Evolutionary conservation across 345 rosid genomes (phyloP), one percentile per base, ranked within the genome.

Genomic region (Lepidium sativum): DNA sequence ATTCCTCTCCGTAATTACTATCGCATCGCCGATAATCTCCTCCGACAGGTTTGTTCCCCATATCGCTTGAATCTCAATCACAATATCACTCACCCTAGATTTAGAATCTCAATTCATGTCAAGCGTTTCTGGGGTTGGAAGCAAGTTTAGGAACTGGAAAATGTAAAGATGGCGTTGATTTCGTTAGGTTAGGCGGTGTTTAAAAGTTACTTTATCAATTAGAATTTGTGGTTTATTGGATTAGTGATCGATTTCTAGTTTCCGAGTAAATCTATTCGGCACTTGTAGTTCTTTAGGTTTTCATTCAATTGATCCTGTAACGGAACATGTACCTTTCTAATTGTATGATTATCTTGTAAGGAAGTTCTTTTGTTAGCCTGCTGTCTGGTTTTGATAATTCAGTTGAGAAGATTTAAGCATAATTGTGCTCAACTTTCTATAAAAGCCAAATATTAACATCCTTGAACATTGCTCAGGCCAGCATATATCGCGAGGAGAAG

Each of bases 11-110:
- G 83, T 23, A 73, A 83, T 63, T 88, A 89, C 73, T 84, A 87
- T 43, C 80, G 97, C 53, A 92, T 86, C 77, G 97, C 97, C 67
- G 96, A 92, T 78, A 84, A 86, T 77, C 94, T 92, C 59, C 94
- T 89, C 70, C 79, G 86, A 15, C 97, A 89, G 98, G 98, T 84
- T 35, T 20, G 41, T 23, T 54, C 16, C 20, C 32, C 27, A 62
- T 47, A 6, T 48, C 60, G 33, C 16, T 65, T 37, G 20, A 51
- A 17, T 58, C 61, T 29, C n/a, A 7, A 10, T 58, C n/a, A n/a
- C n/a, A n/a, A n/a, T n/a, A 13, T 33, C 5, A 32, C 13, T 15
- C n/a, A 14, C 4, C 11, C 27, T 18, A 45, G 14, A 45, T 9
- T 1, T 44, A 44, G 50, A 44, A 5, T 42, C 12, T 48, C 68